Base-by-base conservation (phyloP, 176 grass and related monocot species). In the Oryza australiensis region DNA sequence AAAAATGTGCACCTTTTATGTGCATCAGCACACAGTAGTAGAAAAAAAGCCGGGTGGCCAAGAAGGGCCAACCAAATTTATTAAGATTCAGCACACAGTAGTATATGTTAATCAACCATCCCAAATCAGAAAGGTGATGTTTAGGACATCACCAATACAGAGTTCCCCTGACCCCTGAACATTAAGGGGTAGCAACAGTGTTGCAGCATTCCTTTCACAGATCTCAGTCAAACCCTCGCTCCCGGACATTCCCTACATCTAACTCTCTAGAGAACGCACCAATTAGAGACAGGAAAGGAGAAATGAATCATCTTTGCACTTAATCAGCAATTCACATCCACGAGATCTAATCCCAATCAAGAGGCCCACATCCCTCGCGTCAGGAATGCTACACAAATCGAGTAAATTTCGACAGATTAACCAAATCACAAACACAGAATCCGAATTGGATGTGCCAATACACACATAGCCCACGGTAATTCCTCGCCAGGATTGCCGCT, bases 311-410 rank as follows among this genome's bases (percentile, higher is more conserved):
- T 67, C 6, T 62, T 69, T 59, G 12, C 62, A 48, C 37, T 12
- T 12, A 29, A 71, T 82, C 48, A 73, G 22, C 3, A 4, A 33
- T 3, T 28, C 29, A 9, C 41, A 35, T n/a, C 20, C 26, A 16
- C 74, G 60, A 86, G 88, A 86, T 90, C 88, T 86, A 86, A 62
- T 65, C 49, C 63, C 65, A 65, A 82, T 41, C 32, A 64, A 74
- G 55, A 82, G 37, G 29, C 1, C 0, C 62, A 55, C 0, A 29
- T 20, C 67, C 45, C 16, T 30, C 63, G 23, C 64, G 40, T 22
- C 12, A 12, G 13, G 37, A 82, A 18, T 37, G 14, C 3, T 3
- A 57, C n/a, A 33, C 3, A 29, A 41, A 62, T 7, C 66, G 20
- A 34, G 32, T 13, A 32, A 34, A 59, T 73, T 38, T 41, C 20